Evolutionary conservation across 306 rosid genomes (phyloP).

Genomic region (Cucurbita pepo): DNA sequence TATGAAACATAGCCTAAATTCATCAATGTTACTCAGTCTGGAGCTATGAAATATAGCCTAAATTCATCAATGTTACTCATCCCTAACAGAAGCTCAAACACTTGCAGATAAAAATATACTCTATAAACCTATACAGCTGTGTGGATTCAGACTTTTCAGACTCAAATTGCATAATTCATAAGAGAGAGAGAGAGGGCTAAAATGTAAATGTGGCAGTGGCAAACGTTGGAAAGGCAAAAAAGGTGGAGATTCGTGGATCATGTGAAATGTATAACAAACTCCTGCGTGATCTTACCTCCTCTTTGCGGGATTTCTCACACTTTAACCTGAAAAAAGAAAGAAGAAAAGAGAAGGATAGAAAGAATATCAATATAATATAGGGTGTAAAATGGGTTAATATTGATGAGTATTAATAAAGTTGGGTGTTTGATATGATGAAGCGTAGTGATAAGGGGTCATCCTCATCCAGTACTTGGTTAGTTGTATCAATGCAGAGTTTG

Average conservation of each 20-base stretch:
- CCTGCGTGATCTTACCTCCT: slow-evolving; percentile 35
- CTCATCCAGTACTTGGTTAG: background rate
- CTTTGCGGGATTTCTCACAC: slow-evolving; percentile 21
- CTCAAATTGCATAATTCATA: background rate
- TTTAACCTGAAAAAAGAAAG: background rate
- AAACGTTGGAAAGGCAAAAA: slow-evolving; percentile 32
- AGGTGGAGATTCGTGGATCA: slow-evolving; percentile 46
- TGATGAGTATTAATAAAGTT: background rate
- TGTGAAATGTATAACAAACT: slow-evolving; percentile 49
- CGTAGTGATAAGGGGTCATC: background rate
- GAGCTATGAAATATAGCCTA: background rate
- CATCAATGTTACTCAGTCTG: too few species aligned
- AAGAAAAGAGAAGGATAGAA: background rate
- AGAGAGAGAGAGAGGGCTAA: background rate
- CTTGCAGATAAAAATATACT: background rate
- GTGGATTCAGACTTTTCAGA: background rate
- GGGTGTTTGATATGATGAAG: background rate
- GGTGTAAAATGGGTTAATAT: background rate
- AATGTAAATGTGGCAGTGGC: slow-evolving; percentile 15
- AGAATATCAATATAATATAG: background rate
- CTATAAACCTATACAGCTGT: slow-evolving; percentile 2
- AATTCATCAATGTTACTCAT: background rate
- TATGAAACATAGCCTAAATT: background rate
- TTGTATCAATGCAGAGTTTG: background rate
- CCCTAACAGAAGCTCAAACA: background rate